Conservation (phyloP, 768 basidiomycete genomes). For the Suillus americanus region DNA sequence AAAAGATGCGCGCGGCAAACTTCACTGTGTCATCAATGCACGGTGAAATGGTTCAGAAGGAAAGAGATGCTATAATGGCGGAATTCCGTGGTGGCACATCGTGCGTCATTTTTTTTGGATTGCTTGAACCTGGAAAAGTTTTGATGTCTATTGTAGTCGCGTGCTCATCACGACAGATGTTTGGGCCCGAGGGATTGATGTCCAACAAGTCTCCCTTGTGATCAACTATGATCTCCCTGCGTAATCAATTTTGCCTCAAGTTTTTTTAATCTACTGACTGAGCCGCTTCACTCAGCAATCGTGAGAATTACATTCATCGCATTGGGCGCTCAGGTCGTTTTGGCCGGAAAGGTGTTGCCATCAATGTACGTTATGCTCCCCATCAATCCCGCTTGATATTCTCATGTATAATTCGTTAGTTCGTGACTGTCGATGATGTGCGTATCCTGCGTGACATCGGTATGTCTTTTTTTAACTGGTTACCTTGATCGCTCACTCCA, state of each 20-base stretch:
- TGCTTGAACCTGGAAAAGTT: constrained; percentile 7
- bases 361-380: constrained; percentile 71
- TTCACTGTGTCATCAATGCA: constrained; percentile 98
- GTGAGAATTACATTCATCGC: constrained; percentile 99
- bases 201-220: constrained; percentile 95
- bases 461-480: constrained; percentile 36
- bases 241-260: constrained; percentile 46
- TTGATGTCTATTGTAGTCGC: constrained; percentile 48
- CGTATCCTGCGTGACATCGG: constrained; percentile 97
- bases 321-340: constrained; percentile 99
- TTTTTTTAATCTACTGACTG: constrained; percentile 14
- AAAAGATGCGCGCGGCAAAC: constrained; percentile 98
- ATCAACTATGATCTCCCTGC: constrained; percentile 97
- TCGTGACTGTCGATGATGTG: constrained; percentile 93
- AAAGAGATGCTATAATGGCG: constrained; percentile 94
- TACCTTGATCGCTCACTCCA: constrained; percentile 13
- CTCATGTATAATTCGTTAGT: constrained; percentile 44
- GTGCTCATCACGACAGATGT: constrained; percentile 96
- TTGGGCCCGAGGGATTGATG: constrained; percentile 98
- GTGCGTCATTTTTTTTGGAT: constrained; percentile 44
- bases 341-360: constrained; percentile 98
- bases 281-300: constrained; percentile 54
- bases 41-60: constrained; percentile 95
- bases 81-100: constrained; percentile 93
- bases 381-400: constrained; percentile 12